These are phyloP conservation scores for Thielaviopsis euricoi DNA, from an alignment of 2,329 filamentous ascomycete species.

Conservation along the genomic window DNA sequence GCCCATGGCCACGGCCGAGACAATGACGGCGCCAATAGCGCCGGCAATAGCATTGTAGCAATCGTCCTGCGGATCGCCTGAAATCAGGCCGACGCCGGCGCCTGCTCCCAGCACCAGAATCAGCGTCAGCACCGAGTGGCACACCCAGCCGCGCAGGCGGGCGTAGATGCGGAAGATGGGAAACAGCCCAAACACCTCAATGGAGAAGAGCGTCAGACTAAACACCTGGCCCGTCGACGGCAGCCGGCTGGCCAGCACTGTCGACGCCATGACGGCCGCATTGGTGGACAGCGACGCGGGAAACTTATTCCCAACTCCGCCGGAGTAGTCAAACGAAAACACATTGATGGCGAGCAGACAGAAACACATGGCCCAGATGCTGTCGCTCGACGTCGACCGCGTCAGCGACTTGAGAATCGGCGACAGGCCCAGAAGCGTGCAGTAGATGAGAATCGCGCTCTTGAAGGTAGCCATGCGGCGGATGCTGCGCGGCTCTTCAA, in stretches of 20 bases:
- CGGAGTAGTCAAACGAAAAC: constrained; percentile 94
- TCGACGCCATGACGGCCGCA: constrained; percentile 88
- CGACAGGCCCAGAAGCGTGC: constrained; percentile 74
- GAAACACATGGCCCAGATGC: constrained; percentile 92
- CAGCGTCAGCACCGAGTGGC: constrained; percentile 62
- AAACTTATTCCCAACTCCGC: constrained; percentile 45
- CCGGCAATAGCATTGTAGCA: constrained; percentile 45
- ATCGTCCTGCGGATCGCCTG: constrained; percentile 35
- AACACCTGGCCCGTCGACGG: constrained; percentile 90
- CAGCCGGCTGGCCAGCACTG: constrained; percentile 78
- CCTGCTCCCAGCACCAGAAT: constrained; percentile 65
- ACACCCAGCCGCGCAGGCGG: constrained; percentile 62
- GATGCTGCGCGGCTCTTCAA: constrained; percentile 27
- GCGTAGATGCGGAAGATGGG: constrained; percentile 92
- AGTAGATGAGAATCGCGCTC: constrained; percentile 84
- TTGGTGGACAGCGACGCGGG: constrained; percentile 76
- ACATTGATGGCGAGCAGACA: constrained; percentile 91
- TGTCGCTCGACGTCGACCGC: constrained; percentile 77
- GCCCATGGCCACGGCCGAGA: constrained; percentile 68
- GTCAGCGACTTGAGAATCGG: constrained; percentile 97
- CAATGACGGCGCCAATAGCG: constrained; percentile 56
- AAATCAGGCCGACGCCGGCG: constrained; percentile 52
- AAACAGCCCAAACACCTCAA: constrained; percentile 92
- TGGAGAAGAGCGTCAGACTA: constrained; percentile 84
- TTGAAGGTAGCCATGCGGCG: constrained; percentile 65